These are phyloP conservation scores for Scytalidium lignicola DNA, from an alignment of 2,329 filamentous ascomycete genomes.

Conservation along the genomic window DNA sequence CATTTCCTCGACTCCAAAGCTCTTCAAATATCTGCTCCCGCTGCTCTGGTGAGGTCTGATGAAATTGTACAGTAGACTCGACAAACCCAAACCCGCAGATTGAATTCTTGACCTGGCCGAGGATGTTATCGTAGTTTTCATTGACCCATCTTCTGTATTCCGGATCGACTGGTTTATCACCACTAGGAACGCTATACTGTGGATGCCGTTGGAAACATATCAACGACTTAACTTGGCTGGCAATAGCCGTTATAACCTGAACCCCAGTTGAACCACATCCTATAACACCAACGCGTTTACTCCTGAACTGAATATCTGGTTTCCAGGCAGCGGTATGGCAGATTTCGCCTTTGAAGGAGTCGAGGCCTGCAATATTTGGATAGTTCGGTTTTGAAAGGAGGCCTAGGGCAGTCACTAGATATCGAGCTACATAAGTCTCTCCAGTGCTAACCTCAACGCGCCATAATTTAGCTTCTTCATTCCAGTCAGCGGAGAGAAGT, in stretches of 20 bases:
- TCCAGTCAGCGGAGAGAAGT: conserved; percentile 48
- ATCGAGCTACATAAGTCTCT: conserved; percentile 4
- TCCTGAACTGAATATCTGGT: background rate
- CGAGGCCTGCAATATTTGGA: conserved; percentile 35
- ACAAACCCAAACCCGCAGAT: conserved; percentile 29
- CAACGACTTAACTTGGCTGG: conserved; percentile 27
- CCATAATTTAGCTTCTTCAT: conserved; percentile 45
- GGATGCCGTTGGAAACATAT: conserved; percentile 29
- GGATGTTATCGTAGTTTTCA: conserved; percentile 29
- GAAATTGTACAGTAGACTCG: conserved; percentile 19
- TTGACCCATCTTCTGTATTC: conserved; percentile 27
- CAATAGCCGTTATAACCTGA: conserved; percentile 7
- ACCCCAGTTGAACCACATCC: conserved; percentile 1
- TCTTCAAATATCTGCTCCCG: conserved; percentile 25
- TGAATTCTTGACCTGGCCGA: conserved; percentile 21
- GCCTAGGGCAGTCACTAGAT: conserved; percentile 14
- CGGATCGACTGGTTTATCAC: conserved; percentile 20
- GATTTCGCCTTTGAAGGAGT: conserved; percentile 40
- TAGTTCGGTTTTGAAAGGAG: conserved; percentile 12
- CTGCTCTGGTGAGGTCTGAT: conserved; percentile 19
- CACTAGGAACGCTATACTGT: conserved; percentile 30
- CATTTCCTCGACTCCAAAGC: conserved; percentile 28
- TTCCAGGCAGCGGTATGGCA: conserved; percentile 37
- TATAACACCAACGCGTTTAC: conserved; percentile 1
- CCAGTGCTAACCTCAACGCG: conserved; percentile 34